Evolutionary conservation across 2,329 filamentous ascomycete species (phyloP).

Genomic region (Fusarium torreyae): DNA sequence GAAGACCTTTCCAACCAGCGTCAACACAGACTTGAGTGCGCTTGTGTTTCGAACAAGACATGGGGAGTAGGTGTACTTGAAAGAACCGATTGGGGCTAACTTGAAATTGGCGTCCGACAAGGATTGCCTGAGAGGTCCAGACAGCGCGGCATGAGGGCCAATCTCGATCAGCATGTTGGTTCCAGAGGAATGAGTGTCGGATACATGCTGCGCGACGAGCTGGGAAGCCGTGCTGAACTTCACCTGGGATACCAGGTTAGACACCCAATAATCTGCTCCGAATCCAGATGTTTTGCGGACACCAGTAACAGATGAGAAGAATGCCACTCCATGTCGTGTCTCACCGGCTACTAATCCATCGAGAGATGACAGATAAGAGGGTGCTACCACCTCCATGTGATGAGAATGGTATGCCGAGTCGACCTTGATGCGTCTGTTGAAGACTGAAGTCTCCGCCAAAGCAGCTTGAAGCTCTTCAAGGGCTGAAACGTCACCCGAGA

Average conservation of each 20-base stretch:
- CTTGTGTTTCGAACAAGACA: constrained; percentile 42
- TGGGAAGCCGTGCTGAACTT: constrained; percentile 11
- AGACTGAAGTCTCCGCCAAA: constrained; percentile 43
- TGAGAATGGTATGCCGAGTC: constrained; percentile 60
- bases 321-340: constrained; percentile 2
- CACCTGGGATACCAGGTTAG: constrained; percentile 40
- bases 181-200: constrained; percentile 38
- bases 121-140: constrained; percentile 57
- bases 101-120: constrained; percentile 26
- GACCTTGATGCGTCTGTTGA: constrained; percentile 52
- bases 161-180: constrained; percentile 51
- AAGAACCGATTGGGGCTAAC: neutral
- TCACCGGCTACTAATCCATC: neutral
- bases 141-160: constrained; percentile 59
- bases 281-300: constrained; percentile 2
- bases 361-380: constrained; percentile 12
- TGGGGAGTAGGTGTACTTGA: constrained; percentile 33
- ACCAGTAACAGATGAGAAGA: constrained; percentile 19
- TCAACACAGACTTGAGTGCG: neutral
- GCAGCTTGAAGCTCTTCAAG: constrained; percentile 44
- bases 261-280: constrained; percentile 42
- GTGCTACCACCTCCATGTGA: constrained; percentile 53
- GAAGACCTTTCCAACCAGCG: constrained; percentile 6
- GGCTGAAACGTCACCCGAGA: constrained; percentile 40
- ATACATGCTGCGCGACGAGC: constrained; percentile 43